Conservation (phyloP, 495 filamentous ascomycete species). For the Annulohypoxylon bovei region DNA sequence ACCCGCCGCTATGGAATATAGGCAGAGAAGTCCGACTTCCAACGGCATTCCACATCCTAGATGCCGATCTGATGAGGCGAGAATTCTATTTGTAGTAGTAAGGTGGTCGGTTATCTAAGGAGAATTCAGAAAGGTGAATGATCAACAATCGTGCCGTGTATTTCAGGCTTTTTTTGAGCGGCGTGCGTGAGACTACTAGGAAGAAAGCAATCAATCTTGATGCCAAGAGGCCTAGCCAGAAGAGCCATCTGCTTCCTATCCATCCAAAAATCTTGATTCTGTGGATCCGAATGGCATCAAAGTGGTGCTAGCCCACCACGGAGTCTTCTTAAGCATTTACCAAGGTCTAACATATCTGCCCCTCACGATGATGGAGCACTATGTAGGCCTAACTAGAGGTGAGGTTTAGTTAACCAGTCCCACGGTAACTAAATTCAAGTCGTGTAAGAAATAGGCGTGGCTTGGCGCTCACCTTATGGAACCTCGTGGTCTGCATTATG, state of each 20-base stretch:
- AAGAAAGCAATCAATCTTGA: conserved; percentile 28
- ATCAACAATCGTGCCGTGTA: conserved; percentile 23
- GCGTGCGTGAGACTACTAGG: conserved; percentile 18
- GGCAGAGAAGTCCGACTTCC: conserved; percentile 8
- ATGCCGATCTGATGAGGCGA: conserved; percentile 22
- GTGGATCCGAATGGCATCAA: conserved; percentile 28
- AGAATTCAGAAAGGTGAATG: conserved; percentile 24
- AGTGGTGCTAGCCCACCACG: conserved; percentile 8
- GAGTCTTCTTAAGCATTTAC: conserved; percentile 12
- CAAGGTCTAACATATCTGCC: neutral
- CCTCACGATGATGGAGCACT: neutral
- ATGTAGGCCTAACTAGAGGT: neutral
- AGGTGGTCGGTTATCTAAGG: conserved; percentile 22
- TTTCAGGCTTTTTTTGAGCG: conserved; percentile 19
- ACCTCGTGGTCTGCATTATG: neutral
- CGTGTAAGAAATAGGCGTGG: neutral
- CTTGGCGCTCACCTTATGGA: conserved; percentile 6
- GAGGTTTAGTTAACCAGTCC: neutral
- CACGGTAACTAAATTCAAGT: neutral
- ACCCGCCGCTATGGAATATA: conserved; percentile 19
- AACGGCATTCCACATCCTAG: conserved; percentile 29
- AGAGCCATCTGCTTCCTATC: conserved; percentile 16
- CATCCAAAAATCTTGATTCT: conserved; percentile 17
- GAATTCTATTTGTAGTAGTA: conserved; percentile 12
- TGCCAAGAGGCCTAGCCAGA: conserved; percentile 33